Base-by-base conservation (phyloP, 2,329 filamentous ascomycete species). In the Blastomyces silverae region DNA sequence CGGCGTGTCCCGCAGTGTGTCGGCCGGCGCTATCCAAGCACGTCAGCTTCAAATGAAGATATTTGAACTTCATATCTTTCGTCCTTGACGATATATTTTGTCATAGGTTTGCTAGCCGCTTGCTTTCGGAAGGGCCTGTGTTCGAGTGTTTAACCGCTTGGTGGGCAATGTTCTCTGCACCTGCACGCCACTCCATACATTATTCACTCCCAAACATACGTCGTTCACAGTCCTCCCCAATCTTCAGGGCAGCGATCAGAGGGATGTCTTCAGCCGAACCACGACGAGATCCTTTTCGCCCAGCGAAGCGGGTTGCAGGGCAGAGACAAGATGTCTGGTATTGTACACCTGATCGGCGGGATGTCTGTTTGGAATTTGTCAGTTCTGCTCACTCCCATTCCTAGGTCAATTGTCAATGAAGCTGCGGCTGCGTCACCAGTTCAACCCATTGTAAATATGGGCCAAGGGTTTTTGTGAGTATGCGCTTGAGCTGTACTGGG, bases 361-460 rank as follows among this genome's bases (percentile, higher is more conserved):
- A n/a, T n/a, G 31, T 61, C 25, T 44, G 57, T 6, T 28, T 39
- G n/a, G 20, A 22, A 50, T n/a, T 55, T 58, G 25, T 39, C 44
- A 31, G 6, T 56, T 39, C n/a, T 20, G 60, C 44, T 44, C 64
- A 62, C 8, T 56, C 37, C n/a, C 37, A 5, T 20, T 65, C 57
- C 57, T 66, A 85, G 84, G 84, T 84, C 84, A 22, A 88, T 88
- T 69, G 83, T 88, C 74, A 88, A 88, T 69, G 86, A 88, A 75
- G 86, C 86, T 3, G 86, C 86, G 4, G 83, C 84, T 15, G 83
- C 83, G 57, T 87, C 85, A 25, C 84, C 84, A 1, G 81, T 87
- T 53, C 83, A 87, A 74, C 86, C 86, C 61, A 86, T 88, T 66
- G 84, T 87, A 67, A 88, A 88, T 75, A 87, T 88, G 85, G 86